These are phyloP conservation scores for Citrus inodora DNA, from an alignment of 345 rosid species.

Conservation along the genomic window DNA sequence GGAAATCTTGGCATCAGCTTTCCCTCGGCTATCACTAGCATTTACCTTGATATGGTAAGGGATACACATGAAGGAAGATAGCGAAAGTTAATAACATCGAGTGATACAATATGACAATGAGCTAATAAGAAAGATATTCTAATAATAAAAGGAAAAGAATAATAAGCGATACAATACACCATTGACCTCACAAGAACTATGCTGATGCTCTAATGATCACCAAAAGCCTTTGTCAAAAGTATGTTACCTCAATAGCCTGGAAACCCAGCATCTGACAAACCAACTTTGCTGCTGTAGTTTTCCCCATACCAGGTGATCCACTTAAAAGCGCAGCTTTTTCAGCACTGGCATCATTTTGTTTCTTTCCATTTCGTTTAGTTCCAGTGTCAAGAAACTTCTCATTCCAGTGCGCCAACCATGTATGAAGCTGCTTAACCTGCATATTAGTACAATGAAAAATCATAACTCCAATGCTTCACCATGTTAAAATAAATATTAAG, in stretches of 20 bases:
- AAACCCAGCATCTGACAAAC: constrained; percentile 91
- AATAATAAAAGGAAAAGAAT: not conserved
- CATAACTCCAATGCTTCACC: not conserved
- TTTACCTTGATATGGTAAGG: constrained; percentile 53
- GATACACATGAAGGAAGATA: not conserved
- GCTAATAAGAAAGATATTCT: constrained; percentile 1
- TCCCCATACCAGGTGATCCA: constrained; percentile 97
- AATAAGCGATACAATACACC: not conserved
- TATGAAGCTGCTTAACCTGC: constrained; percentile 90
- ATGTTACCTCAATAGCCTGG: constrained; percentile 81
- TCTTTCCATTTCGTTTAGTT: constrained; percentile 73
- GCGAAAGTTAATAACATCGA: not conserved
- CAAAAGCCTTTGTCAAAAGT: not conserved
- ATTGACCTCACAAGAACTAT: constrained; percentile 3
- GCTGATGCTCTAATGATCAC: not conserved
- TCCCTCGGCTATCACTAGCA: constrained; percentile 99
- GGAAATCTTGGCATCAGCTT: constrained; percentile 72
- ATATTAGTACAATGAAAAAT: constrained; percentile 10
- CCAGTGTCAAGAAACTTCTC: constrained; percentile 62
- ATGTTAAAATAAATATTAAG: not conserved
- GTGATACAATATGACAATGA: constrained; percentile 10
- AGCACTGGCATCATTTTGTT: constrained; percentile 59
- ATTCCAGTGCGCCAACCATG: constrained; percentile 83
- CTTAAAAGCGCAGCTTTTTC: constrained; percentile 86
- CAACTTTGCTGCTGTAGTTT: constrained; percentile 91